Evolutionary conservation across 805 yeast species (phyloP).

Genomic region (Wickerhamiella alocasiicola): DNA sequence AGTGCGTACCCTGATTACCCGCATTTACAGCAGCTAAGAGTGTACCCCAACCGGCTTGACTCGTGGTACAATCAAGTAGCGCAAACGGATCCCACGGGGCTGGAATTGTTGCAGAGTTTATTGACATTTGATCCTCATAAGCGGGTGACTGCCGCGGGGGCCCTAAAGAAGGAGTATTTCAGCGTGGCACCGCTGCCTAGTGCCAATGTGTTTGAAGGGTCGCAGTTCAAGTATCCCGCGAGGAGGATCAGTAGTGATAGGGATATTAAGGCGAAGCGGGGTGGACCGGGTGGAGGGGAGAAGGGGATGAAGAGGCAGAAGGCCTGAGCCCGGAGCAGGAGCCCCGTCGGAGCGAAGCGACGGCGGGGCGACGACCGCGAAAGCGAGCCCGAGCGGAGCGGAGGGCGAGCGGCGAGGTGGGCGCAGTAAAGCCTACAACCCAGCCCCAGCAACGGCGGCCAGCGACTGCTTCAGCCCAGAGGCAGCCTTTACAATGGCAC

Average conservation of each 20-base stretch:
- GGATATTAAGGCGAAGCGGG: background rate
- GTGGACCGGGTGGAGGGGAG: background rate
- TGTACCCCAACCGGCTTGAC: slow-evolving; percentile 55
- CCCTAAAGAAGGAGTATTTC: slow-evolving; percentile 70
- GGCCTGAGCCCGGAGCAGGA: no score
- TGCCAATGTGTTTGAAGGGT: slow-evolving; percentile 69
- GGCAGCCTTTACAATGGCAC: no score
- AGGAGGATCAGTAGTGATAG: slow-evolving; percentile 43
- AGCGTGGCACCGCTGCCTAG: slow-evolving; percentile 53
- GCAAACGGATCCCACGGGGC: slow-evolving; percentile 56
- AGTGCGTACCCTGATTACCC: slow-evolving; percentile 74
- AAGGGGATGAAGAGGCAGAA: no score
- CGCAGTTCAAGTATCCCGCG: slow-evolving; percentile 63
- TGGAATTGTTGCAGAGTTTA: slow-evolving; percentile 48
- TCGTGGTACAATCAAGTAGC: slow-evolving; percentile 83
- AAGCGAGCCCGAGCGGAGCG: no score
- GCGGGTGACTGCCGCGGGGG: slow-evolving; percentile 65
- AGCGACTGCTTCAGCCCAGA: no score
- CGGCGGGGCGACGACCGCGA: no score
- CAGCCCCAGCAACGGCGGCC: no score
- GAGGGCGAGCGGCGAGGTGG: no score
- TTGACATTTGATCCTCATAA: slow-evolving; percentile 73
- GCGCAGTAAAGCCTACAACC: no score
- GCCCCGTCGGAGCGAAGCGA: no score
- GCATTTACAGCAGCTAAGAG: slow-evolving; percentile 44